Conservation (phyloP, 2,329 filamentous ascomycete genomes). For the Aureobasidium mangrovei region DNA sequence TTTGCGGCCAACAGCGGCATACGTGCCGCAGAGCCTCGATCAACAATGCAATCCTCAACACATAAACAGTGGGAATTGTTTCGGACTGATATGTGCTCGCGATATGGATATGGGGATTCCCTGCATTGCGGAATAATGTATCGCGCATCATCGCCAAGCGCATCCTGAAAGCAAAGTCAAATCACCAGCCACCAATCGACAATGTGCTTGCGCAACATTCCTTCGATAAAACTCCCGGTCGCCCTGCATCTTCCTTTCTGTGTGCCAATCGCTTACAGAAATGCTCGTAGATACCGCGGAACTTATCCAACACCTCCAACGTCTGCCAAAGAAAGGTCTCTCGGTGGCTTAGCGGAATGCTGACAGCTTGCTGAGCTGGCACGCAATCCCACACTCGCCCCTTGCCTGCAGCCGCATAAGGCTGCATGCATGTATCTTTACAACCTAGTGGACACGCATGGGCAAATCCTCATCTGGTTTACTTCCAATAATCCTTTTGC, state of each 20-base stretch:
- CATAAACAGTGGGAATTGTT: neutral
- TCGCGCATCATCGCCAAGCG: neutral
- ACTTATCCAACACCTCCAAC: neutral
- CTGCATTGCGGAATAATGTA: neutral
- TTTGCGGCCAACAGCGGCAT: neutral
- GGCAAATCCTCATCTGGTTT: neutral
- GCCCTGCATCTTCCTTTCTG: neutral
- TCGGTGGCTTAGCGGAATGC: neutral
- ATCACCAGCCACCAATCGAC: neutral
- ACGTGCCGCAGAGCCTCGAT: neutral
- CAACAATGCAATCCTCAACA: neutral
- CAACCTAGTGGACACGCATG: neutral
- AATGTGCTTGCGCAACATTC: constrained; percentile 5
- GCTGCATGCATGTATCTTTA: constrained; percentile 9
- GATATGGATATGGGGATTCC: neutral
- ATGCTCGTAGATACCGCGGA: neutral
- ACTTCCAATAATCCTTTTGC: neutral
- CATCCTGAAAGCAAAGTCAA: neutral
- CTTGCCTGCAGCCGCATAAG: constrained; percentile 7
- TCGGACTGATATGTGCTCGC: neutral
- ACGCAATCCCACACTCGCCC: neutral
- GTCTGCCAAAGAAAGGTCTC: neutral
- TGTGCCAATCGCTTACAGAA: neutral
- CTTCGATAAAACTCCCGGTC: neutral
- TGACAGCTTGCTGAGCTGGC: constrained; percentile 5